Base-by-base conservation (phyloP, 108 stramenopile genomes). In the Nannochloropsis gaditana region DNA sequence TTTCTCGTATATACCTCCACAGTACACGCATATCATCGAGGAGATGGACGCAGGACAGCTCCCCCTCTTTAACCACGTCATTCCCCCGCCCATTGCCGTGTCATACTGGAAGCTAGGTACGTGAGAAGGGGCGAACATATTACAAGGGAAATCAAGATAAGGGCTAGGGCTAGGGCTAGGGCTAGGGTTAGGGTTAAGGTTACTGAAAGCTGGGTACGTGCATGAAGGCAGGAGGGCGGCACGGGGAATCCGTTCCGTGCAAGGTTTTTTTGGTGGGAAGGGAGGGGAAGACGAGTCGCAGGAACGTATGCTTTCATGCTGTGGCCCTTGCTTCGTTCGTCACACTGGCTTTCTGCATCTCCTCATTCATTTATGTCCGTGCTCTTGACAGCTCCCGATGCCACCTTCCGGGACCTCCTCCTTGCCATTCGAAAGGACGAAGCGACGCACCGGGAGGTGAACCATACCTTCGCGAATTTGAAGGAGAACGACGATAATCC, bases 361-460 rank as follows among this genome's bases (percentile, higher is more conserved):
- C 81, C 43, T 11, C 42, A 17, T 11, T 17, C 11, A 17, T 17
- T 43, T 11, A 17, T 19, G 11, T 11, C 11, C 42, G 17, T 31
- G 31, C 31, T 31, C 31, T 31, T 31, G 1, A 84, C 73, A 21
- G 73, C 45, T n/a, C 94, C 94, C 43, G 85, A 95, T 43, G 96
- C 95, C 42, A 96, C 93, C 17, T 93, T 97, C 80, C 91, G 94
- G 50, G 96, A 98, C 86, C 86, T 97, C 5, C 93, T 98, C 89
- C 85, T 95, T 11, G 96, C 95, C 31, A 93, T 98, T 2, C 93
- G 97, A 80, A 96, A 94, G 2, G 96, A 96, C 84, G 88, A 89
- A 86, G 84, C 86, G 21, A 86, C 85, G 88, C 88, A 89, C 83
- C 83, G 86, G 21, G 88, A 89, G 43, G 89, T 90, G 9, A 90